Percentiles rank a stretch among this genome's conserved stretches.
phyloP scores from a whole-genome alignment of 2,329 filamentous ascomycete species.

The Paramyrothecium sp. region DNA sequence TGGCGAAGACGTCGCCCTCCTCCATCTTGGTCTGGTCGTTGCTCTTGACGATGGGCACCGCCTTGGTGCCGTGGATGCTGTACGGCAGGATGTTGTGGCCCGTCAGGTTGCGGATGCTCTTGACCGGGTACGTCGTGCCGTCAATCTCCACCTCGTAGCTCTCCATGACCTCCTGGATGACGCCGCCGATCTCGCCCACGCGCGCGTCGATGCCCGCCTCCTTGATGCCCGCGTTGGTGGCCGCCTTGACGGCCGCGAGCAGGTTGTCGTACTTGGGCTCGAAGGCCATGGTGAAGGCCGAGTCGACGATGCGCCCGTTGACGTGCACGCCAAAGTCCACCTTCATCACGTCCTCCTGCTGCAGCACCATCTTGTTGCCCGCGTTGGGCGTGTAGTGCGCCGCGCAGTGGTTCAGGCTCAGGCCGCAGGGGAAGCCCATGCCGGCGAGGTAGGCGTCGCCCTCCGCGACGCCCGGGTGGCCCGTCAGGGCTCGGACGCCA shows the following conservation, averaged over 20 bases:
- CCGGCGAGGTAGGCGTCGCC: slow-evolving; percentile 77
- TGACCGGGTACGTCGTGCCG: slow-evolving; percentile 75
- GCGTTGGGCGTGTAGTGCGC: slow-evolving; percentile 87
- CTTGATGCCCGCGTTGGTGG: slow-evolving; percentile 77
- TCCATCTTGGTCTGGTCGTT: slow-evolving; percentile 94
- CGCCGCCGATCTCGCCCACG: slow-evolving; percentile 78
- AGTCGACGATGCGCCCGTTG: slow-evolving; percentile 78
- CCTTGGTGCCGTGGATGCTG: slow-evolving; percentile 89
- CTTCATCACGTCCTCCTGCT: slow-evolving; percentile 76
- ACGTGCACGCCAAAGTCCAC: slow-evolving; percentile 82
- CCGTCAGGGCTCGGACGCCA: slow-evolving; percentile 72
- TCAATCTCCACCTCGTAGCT: slow-evolving; percentile 86
- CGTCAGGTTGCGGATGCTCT: slow-evolving; percentile 82
- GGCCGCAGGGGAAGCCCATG: slow-evolving; percentile 83
- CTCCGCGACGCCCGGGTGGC: slow-evolving; percentile 72
- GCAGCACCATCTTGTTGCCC: slow-evolving; percentile 74
- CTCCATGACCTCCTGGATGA: slow-evolving; percentile 90
- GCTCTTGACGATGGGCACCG: slow-evolving; percentile 89
- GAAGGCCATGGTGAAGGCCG: slow-evolving; percentile 76
- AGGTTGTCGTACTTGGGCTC: slow-evolving; percentile 74
- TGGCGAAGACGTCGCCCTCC: slow-evolving; percentile 91
- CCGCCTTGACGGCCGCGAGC: slow-evolving; percentile 69
- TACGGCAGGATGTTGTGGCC: slow-evolving; percentile 89
- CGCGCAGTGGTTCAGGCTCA: slow-evolving; percentile 81
- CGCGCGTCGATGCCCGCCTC: slow-evolving; percentile 92